A percentile compares a stretch with the other conserved stretches of the same genome.
Conservation (phyloP, 2,329 filamentous ascomycete genomes). For the Paracoccidioides lutzii region DNA sequence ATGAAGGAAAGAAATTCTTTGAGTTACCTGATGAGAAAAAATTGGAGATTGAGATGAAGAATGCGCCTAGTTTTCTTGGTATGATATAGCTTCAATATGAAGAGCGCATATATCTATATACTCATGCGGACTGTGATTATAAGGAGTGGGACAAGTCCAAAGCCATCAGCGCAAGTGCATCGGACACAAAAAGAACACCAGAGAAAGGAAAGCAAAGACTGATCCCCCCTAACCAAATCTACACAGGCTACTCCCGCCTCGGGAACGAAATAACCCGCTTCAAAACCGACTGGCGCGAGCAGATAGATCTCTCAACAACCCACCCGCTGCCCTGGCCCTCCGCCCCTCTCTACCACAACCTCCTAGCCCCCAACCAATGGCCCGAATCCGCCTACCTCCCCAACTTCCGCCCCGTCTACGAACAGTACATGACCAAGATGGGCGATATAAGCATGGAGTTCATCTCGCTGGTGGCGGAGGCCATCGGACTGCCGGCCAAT, state of each 20-base stretch:
- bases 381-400: conserved; percentile 52
- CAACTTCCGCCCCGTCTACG: conserved; percentile 53
- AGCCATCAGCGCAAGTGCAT: background rate
- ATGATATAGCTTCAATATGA: conserved; percentile 34
- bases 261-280: conserved; percentile 56
- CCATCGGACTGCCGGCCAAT: conserved; percentile 54
- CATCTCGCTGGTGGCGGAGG: conserved; percentile 69
- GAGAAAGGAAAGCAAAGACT: background rate
- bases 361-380: conserved; percentile 70
- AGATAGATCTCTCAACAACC: conserved; percentile 74
- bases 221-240: background rate
- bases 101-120: conserved; percentile 36
- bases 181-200: background rate
- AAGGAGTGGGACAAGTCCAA: too few relatives aligned
- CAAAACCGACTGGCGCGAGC: conserved; percentile 66
- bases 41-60: conserved; percentile 60
- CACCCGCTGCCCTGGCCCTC: conserved; percentile 51
- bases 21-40: conserved; percentile 65
- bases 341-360: conserved; percentile 59
- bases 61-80: conserved; percentile 59
- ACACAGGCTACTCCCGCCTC: conserved; percentile 30
- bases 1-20: conserved; percentile 61
- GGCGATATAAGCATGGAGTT: conserved; percentile 58
- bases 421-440: conserved; percentile 68
- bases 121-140: conserved; percentile 16